phyloP scores from a whole-genome alignment of 1,284 basidiomycete species.

The Cryptococcus sp. region DNA sequence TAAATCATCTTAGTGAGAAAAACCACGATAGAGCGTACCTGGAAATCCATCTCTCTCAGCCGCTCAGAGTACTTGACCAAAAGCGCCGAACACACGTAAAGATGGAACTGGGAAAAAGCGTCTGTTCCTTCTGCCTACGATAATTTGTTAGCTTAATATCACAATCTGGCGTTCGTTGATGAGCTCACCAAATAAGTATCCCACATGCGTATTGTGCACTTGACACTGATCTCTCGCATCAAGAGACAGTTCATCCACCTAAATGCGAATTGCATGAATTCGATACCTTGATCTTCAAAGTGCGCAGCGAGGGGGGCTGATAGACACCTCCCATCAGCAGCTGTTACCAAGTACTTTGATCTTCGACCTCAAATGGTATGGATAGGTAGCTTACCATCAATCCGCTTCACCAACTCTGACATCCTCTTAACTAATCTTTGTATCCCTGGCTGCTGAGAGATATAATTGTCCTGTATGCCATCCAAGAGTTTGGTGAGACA shows the following conservation, averaged over 20 bases:
- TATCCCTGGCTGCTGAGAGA: conserved; percentile 90
- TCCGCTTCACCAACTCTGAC: conserved; percentile 86
- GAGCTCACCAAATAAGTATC: conserved; percentile 87
- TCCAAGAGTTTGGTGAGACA: conserved; percentile 89
- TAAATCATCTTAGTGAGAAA: neutral
- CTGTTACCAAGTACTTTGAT: neutral
- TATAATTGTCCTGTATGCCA: conserved; percentile 97
- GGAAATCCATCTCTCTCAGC: conserved; percentile 91
- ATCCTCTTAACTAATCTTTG: conserved; percentile 86
- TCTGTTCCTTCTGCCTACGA: conserved; percentile 85
- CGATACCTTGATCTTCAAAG: conserved; percentile 83
- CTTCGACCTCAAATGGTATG: neutral
- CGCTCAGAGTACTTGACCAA: conserved; percentile 89
- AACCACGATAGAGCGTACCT: conserved; percentile 60
- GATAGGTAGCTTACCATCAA: conserved; percentile 66
- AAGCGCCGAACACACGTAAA: conserved; percentile 95
- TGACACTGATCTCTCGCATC: conserved; percentile 93
- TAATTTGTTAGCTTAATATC: neutral
- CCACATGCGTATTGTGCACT: conserved; percentile 97
- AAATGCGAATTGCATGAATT: conserved; percentile 98
- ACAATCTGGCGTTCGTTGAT: neutral
- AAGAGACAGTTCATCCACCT: conserved; percentile 98
- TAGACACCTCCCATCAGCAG: neutral
- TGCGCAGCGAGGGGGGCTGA: conserved; percentile 77
- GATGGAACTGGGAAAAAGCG: conserved; percentile 93